These are phyloP conservation scores for Suhomyces faveliae DNA, from an alignment of 805 yeast genomes.

Conservation along the genomic window DNA sequence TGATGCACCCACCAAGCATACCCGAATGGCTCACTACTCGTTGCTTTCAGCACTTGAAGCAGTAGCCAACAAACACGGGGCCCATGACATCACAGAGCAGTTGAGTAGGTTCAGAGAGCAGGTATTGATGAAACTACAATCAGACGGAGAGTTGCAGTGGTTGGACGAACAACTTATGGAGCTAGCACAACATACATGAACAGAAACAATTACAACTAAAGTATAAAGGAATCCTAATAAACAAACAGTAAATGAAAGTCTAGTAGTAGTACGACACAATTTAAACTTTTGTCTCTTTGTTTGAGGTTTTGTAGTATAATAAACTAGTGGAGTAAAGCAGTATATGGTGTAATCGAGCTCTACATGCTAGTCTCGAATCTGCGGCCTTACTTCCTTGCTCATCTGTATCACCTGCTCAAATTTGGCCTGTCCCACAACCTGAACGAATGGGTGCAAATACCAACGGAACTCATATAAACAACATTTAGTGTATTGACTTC, in stretches of 20 bases:
- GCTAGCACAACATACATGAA: background rate
- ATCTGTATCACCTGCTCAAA: too few relatives aligned
- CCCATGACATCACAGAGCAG: background rate
- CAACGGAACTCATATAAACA: too few relatives aligned
- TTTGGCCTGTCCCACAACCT: too few relatives aligned
- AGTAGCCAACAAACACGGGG: background rate
- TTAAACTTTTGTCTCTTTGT: too few relatives aligned
- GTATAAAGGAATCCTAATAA: background rate
- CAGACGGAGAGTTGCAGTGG: background rate
- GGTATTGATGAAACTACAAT: slow-evolving; percentile 6
- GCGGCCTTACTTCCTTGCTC: too few relatives aligned
- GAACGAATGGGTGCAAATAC: too few relatives aligned
- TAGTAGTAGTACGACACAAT: too few relatives aligned
- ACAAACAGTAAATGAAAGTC: background rate
- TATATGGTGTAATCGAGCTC: too few relatives aligned
- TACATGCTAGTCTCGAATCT: too few relatives aligned
- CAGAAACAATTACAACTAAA: background rate
- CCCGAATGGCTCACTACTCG: slow-evolving; percentile 14
- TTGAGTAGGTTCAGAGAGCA: slow-evolving; percentile 8
- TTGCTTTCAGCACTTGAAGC: slow-evolving; percentile 8
- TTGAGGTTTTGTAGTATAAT: too few relatives aligned
- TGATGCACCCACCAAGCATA: slow-evolving; percentile 8
- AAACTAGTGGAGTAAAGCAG: too few relatives aligned
- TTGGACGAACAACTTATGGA: background rate
- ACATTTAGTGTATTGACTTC: too few relatives aligned